phyloP scores from a whole-genome alignment of 1,284 basidiomycete species.

The Boletus hoseneyae region DNA sequence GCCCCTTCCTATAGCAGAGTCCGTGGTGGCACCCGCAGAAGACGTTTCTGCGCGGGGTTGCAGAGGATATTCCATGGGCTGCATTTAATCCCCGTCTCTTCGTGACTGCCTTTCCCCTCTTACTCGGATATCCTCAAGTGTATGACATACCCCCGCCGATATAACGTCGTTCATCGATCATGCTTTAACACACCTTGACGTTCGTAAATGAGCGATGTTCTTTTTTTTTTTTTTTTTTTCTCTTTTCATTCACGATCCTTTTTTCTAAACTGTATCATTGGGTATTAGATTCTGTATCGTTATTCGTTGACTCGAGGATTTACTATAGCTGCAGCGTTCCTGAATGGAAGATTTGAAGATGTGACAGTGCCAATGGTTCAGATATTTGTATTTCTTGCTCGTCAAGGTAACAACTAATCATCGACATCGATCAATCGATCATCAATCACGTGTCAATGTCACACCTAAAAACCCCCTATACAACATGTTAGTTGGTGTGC shows the following conservation, averaged over 20 bases:
- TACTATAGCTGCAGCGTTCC: background rate
- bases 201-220: constrained; percentile 3
- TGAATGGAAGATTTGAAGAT: background rate
- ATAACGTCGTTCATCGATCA: constrained; percentile 3
- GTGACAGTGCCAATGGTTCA: no score
- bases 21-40: background rate
- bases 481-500: no score
- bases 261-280: constrained; percentile 19
- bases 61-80: background rate
- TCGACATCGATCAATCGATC: no score
- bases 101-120: background rate
- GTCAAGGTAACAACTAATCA: no score
- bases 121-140: background rate
- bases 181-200: background rate
- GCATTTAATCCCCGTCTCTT: constrained; percentile 10
- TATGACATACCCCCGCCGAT: constrained; percentile 1
- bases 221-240: background rate
- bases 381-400: no score
- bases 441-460: no score
- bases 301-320: constrained; percentile 10
- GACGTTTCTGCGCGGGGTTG: constrained; percentile 16
- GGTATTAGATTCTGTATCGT: constrained; percentile 29
- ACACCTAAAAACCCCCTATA: no score
- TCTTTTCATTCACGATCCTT: no score
- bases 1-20: constrained; percentile 5